These are phyloP conservation scores for Ambispora gerdemannii DNA, from an alignment of 192 early-diverging fungal genomes.

Conservation along the genomic window DNA sequence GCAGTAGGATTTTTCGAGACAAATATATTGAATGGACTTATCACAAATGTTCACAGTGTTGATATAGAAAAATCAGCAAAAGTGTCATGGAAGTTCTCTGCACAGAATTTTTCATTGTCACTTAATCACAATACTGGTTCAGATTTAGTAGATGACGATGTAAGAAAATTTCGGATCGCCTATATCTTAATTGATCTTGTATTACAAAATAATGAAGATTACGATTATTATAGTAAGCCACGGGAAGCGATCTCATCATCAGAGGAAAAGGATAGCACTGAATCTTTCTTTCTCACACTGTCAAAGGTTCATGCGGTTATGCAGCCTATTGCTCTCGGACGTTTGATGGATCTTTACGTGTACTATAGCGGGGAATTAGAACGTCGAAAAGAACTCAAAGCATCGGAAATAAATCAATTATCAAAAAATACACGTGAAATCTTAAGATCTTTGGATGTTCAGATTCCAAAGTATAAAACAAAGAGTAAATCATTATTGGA, in stretches of 20 bases:
- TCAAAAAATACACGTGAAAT: constrained; percentile 64
- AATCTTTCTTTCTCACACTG: constrained; percentile 52
- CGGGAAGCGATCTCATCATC: constrained; percentile 12
- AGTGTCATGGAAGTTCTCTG: constrained; percentile 53
- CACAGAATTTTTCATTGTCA: constrained; percentile 56
- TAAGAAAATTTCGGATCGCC: constrained; percentile 50
- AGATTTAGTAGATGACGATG: constrained; percentile 38
- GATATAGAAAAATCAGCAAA: constrained; percentile 7
- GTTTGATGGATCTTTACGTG: constrained; percentile 58
- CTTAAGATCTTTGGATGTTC: constrained; percentile 61
- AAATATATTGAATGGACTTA: constrained; percentile 53
- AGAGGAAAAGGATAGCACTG: constrained; percentile 34
- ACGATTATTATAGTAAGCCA: constrained; percentile 13
- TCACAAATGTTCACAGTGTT: constrained; percentile 47
- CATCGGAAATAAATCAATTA: constrained; percentile 54
- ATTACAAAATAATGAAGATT: constrained; percentile 46
- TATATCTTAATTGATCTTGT: constrained; percentile 64
- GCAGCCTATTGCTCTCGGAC: constrained; percentile 67
- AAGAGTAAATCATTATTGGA: constrained; percentile 53
- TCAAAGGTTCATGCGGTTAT: constrained; percentile 66
- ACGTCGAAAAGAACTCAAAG: constrained; percentile 52
- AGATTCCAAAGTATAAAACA: constrained; percentile 48
- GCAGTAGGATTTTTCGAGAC: constrained; percentile 58
- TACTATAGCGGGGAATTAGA: constrained; percentile 69
- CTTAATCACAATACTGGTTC: constrained; percentile 46